Conservation (phyloP, 2,329 filamentous ascomycete genomes). For the Aspergillus viridinutans region DNA sequence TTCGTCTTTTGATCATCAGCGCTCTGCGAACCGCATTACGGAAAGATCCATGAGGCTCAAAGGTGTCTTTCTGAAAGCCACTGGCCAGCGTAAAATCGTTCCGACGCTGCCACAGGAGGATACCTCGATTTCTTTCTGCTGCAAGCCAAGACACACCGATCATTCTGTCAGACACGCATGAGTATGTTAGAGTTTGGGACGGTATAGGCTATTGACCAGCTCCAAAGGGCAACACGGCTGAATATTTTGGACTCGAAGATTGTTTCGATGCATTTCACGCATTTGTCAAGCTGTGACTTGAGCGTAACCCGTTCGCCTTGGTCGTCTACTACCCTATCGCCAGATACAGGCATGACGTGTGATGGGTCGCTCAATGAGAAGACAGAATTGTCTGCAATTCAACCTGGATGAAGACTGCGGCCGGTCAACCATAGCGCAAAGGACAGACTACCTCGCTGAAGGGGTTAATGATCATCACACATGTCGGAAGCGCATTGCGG, state of each 20-base stretch:
- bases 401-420: conserved; percentile 8
- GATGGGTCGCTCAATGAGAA: conserved; percentile 13
- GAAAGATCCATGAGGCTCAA: conserved; percentile 25
- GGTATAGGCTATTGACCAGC: too few species aligned
- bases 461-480: neutral
- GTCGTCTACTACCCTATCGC: conserved; percentile 31
- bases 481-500: neutral
- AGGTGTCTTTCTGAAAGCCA: conserved; percentile 30
- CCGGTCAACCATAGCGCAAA: neutral
- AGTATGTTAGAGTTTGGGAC: neutral
- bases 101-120: conserved; percentile 11
- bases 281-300: too few species aligned
- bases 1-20: conserved; percentile 9
- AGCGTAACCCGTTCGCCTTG: conserved; percentile 39
- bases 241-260: too few species aligned
- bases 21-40: conserved; percentile 16
- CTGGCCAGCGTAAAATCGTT: conserved; percentile 13
- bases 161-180: neutral
- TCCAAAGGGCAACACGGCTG: too few species aligned
- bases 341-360: conserved; percentile 28
- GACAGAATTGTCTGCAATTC: conserved; percentile 16
- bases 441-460: neutral
- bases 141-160: conserved; percentile 26
- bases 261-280: too few species aligned
- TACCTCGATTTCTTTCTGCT: conserved; percentile 30